phyloP scores from a whole-genome alignment of 306 rosid genomes.

The Corylus americana region DNA sequence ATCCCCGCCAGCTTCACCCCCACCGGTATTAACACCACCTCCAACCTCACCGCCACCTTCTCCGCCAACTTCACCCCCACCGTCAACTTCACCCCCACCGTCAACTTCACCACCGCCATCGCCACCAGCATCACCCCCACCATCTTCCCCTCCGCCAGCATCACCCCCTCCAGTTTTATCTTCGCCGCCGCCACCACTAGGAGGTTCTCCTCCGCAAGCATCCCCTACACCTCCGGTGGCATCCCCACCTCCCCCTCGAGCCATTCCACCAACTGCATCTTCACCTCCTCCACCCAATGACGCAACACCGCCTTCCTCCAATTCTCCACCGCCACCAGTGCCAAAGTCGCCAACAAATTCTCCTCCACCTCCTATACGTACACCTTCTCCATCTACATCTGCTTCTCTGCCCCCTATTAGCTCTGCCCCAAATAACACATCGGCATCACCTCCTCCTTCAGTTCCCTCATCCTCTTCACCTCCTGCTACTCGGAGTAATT shows the following conservation, averaged over 20 bases:
- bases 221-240: constrained; percentile 43
- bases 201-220: constrained; percentile 54
- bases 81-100: constrained; percentile 46
- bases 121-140: constrained; percentile 42
- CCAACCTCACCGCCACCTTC: constrained; percentile 30
- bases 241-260: constrained; percentile 50
- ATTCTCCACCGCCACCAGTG: constrained; percentile 49
- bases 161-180: constrained; percentile 48
- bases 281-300: constrained; percentile 64
- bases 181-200: constrained; percentile 47
- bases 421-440: constrained; percentile 42
- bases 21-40: constrained; percentile 30
- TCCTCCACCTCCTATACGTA: constrained; percentile 46
- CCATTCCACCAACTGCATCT: constrained; percentile 28
- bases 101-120: no score
- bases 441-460: constrained; percentile 65
- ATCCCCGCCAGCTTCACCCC: constrained; percentile 45
- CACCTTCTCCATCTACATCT: constrained; percentile 56
- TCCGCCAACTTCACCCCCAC: constrained; percentile 37
- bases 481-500: constrained; percentile 46
- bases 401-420: constrained; percentile 42
- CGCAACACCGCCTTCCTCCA: constrained; percentile 49
- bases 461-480: constrained; percentile 61
- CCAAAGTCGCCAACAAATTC: constrained; percentile 49
- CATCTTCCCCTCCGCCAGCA: constrained; percentile 46